Base-by-base conservation (phyloP, 345 rosid genomes). In the Arabis alpina region DNA sequence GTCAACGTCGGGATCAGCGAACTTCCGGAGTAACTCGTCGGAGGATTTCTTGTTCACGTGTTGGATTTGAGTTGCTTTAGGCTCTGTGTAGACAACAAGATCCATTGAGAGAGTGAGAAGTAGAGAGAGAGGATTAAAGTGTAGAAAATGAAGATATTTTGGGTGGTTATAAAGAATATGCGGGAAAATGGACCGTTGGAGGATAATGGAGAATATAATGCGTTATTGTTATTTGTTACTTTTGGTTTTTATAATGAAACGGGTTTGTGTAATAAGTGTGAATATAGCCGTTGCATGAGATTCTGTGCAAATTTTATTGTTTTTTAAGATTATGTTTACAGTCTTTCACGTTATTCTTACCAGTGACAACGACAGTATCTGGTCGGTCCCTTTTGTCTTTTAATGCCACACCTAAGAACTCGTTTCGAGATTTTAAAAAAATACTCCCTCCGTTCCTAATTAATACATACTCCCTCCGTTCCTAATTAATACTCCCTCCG, bases 21-120 rank as follows among this genome's bases (percentile, higher is more conserved):
- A 94, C 59, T 94, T 94, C 36, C 87, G 77, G n/a, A 91, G 93
- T 73, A 94, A 61, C 78, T 88, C 94, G 43, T 91, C 96, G 0
- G 97, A 93, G 8, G 95, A 87, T 53, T 82, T 93, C 73, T 83
- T 82, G 75, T 73, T 86, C 1, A 93, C 91, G 9, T 83, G 90
- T 19, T 89, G 92, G 78, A 85, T 87, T 9, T 66, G 61, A 3
- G 62, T 56, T 1, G 66, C n/a, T 10, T 8, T 50, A 32, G 60
- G 5, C 12, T 76, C 48, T 72, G 37, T 55, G 28, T 6, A 4
- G n/a, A 57, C 64, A 45, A 48, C 60, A 53, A 75, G 74, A 13
- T 75, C 78, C 79, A 75, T 75, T 15, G 24, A 8, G 28, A n/a
- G 25, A 23, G 42, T 25, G 43, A 59, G 23, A 15, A 40, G 56